These are phyloP conservation scores for Metarhizium guizhouense DNA, from an alignment of 2,329 filamentous ascomycete species.

Conservation along the genomic window DNA sequence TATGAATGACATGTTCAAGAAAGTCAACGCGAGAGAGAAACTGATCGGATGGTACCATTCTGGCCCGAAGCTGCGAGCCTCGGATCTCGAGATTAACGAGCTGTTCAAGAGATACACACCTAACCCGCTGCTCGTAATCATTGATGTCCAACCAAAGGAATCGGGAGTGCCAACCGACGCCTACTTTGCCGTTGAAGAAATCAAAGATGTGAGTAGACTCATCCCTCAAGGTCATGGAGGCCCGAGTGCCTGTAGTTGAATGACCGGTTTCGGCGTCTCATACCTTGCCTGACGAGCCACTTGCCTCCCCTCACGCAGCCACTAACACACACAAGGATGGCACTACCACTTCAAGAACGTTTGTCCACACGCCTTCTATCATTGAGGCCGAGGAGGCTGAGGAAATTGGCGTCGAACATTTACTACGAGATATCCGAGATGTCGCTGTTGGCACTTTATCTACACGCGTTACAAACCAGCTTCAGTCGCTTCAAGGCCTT, in stretches of 20 bases:
- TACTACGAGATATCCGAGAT: conserved; percentile 94
- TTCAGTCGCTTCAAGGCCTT: conserved; percentile 92
- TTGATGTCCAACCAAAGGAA: conserved; percentile 97
- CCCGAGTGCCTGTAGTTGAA: neutral
- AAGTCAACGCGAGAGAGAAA: conserved; percentile 98
- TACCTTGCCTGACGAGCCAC: no score
- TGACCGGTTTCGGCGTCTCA: neutral
- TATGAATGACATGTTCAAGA: conserved; percentile 99
- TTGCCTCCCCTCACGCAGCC: neutral
- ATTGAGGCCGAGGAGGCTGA: conserved; percentile 99
- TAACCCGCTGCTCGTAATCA: conserved; percentile 92
- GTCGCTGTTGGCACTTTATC: conserved; percentile 95
- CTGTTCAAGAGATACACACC: conserved; percentile 98
- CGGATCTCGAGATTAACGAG: conserved; percentile 98
- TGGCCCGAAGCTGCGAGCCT: conserved; percentile 90
- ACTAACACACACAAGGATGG: conserved; percentile 58
- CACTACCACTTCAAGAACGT: conserved; percentile 92
- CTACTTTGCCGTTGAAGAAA: conserved; percentile 98
- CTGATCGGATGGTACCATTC: conserved; percentile 99
- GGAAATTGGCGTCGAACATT: conserved; percentile 96
- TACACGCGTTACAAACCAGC: conserved; percentile 92
- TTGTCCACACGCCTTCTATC: conserved; percentile 95
- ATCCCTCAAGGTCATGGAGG: neutral
- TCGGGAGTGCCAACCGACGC: conserved; percentile 96
- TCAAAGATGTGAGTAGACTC: conserved; percentile 77